Evolutionary conservation across 192 early-diverging fungal genomes (phyloP), one percentile per base, ranked within the genome.

Genomic region (Backusella westeae): DNA sequence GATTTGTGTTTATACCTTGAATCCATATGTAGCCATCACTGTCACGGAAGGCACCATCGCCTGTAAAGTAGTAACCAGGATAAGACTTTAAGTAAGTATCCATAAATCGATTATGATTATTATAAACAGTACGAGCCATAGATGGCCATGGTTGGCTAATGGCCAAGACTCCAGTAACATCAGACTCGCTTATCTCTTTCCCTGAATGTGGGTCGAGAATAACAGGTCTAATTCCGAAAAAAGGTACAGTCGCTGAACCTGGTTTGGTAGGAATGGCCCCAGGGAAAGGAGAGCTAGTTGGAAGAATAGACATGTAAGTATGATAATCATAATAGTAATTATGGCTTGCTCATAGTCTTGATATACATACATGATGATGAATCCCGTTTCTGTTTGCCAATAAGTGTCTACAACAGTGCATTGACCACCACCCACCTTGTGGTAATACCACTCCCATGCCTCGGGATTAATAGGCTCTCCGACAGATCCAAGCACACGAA

Each of bases 401-500:
- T 97, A 99, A 7, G 97, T 99, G 86, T 99, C 96, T 29, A 99
- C 96, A n/a, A 99, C 89, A 17, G 94, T 89, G 83, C 96, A 97
- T 67, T 90, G 89, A 14, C 90, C 86, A 71, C 91, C 87, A 26
- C 96, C 96, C 36, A 99, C 94, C 29, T 94, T 89, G 73, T 93
- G 88, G 86, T 96, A 88, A 86, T 97, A 99, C 97, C 97, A 99
- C 74, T 91, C 86, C 97, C 97, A 99, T 34, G 97, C 96, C 71
- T 97, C 96, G 39, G 96, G 94, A 83, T 98, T 96, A 85, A 99
- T 99, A 70, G 97, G 97, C 84, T 99, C 97, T 66, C 97, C 97
- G 14, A 99, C 97, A 35, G 94, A 93, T 66, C 96, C 97, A 32
- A 99, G 90, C 53, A 97, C 92, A 68, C 96, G 90, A 59, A 99